Evolutionary conservation across 2,329 filamentous ascomycete species (phyloP), one percentile per base, ranked within the genome.

Genomic region (Colletotrichum chlorophyti): DNA sequence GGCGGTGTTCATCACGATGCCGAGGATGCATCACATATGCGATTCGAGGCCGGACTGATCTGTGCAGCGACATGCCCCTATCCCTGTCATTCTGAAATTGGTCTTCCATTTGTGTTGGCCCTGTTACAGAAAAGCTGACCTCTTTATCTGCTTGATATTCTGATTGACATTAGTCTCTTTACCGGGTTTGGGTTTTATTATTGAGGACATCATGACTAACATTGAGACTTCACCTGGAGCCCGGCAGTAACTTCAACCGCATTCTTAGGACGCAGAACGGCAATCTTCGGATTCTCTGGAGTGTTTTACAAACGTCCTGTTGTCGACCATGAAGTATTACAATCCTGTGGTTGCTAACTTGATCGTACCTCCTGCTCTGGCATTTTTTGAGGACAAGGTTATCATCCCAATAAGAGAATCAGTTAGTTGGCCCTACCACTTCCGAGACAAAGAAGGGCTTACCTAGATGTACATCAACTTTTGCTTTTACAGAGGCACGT

Each of bases 161-260:
- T 68, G 35, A 52, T 73, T 23, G 69, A 71, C 54, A 62, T 70
- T 10, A 68, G 69, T 14, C 67, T 72, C 31, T 68, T 68, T 43
- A 70, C 70, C 23, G 69, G 69, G 59, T 51, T 72, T 6, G 65
- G 64, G n/a, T 6, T 65, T 68, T 21, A 58, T 71, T 7, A 65
- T 69, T 14, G 71, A 72, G 27, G 69, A 73, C 61, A 63, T 60
- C 38, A 65, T 66, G 9, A 35, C 40, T 6, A 47, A 63, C n/a
- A 47, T 46, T 63, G 3, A 59, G 58, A 1, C 42, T 53, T 12
- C 61, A 67, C 41, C 58, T 65, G 19, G 62, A 64, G 15, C n/a
- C n/a, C n/a, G n/a, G n/a, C n/a, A n/a, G n/a, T n/a, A 15, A 57
- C 6, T 70, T 70, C 66, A 68, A 15, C 41, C 64, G 10, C 65